Evolutionary conservation across 106 monocot species (phyloP), one percentile per base, ranked within the genome.

Genomic region (Triglochin maritima): DNA sequence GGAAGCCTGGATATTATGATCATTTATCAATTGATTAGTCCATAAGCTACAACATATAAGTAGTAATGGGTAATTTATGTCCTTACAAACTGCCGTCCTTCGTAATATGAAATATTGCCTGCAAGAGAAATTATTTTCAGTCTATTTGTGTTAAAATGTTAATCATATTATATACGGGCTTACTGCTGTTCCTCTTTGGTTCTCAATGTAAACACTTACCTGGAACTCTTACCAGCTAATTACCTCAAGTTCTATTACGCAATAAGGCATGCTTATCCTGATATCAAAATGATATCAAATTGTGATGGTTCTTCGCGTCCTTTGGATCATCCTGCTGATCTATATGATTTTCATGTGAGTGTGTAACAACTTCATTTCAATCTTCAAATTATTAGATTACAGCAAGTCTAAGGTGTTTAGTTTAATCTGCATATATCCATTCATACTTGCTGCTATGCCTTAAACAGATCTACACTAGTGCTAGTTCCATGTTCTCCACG

Each of bases 291-390:
- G 17, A 84, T 90, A 62, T 79, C 90, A 66, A 95, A 95, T 72
- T 95, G 95, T 66, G 90, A 90, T 84, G 90, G 81, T 10, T 95
- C 90, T 50, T 79, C 77, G 43, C 73, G 9, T 15, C 70, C 67
- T 48, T 77, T 90, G 72, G 81, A 87, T 80, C 89, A 89, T 74
- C 98, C 91, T 65, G 86, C 86, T 29, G 86, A 94, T 69, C 50
- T 84, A 2, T 84, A 79, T 68, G 86, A 98, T 73, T 76, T 77
- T 77, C 98, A 98, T 86, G 98, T 98, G 82, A 77, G 81, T 45
- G 9, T 29, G 0, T n/a, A 9, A 29, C 29, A 44, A 56, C 47
- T 17, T 49, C 52, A 6, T 43, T 2, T 49, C 17, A 56, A 55
- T 53, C 44, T 53, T 56, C 17, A 55, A 42, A 5, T 11, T 9